Base-by-base conservation (phyloP, 805 yeast genomes). In the Candida ovalis region DNA sequence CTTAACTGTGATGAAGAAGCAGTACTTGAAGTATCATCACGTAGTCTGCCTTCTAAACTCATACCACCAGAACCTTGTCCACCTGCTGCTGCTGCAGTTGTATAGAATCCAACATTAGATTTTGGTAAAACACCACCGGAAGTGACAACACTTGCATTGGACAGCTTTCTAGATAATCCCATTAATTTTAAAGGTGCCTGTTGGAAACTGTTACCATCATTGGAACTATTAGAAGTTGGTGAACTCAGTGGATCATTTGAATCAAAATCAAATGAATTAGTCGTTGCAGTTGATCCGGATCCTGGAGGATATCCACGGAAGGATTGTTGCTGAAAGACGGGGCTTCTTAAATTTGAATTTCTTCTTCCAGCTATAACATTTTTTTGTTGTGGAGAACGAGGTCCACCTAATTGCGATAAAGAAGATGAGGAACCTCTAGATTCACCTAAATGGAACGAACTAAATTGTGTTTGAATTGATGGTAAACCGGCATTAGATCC, bases 381-480 rank as follows among this genome's bases (percentile, higher is more conserved):
- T 67, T 52, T 71, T 68, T 44, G 68, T 59, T 54, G 48, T 43
- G 54, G 55, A 10, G 58, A 50, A 21, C 48, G 46, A 5, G 51
- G 54, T 10, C 54, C 54, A 19, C 46, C 44, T 10, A 41, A 25
- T 22, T 48, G 52, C 15, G 55, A 51, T 18, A 35, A 17, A 5
- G 38, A 35, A 17, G 38, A 35, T 6, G 38, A 35, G 3, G 38
- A 35, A 18, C 38, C 38, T 5, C 38, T 17, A 12, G 33, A 45
- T 42, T 24, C 30, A 15, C 40, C 52, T 37, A 35, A 18, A 17
- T 17, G 22, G 22, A 35, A 35, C 22, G 38, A 35, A 35, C 36
- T 44, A 17, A 43, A 39, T 8, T 43, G 40, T 21, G 48, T 42
- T 18, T 43, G 45, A 12, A 47, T 43, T 6, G 47, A 46, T 7